phyloP scores from a whole-genome alignment of 2,329 filamentous ascomycete genomes.

The Neonectria sp. region DNA sequence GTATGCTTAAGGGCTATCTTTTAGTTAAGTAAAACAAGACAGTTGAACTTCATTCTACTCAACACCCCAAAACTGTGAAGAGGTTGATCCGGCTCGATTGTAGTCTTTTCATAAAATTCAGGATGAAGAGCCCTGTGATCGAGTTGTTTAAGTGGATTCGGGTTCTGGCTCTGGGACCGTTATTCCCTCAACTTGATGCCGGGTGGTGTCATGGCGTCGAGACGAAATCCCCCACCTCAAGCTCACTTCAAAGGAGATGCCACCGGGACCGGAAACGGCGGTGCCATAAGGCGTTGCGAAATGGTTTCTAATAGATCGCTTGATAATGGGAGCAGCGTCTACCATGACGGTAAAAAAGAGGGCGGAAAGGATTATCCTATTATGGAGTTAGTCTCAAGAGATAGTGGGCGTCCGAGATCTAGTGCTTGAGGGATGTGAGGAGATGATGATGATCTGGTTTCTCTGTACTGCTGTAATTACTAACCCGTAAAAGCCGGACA shows the following conservation, averaged over 20 bases:
- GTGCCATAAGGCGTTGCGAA: too few relatives aligned
- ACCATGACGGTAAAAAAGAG: neutral
- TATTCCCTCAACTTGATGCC: neutral
- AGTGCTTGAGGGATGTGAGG: neutral
- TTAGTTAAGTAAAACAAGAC: too few relatives aligned
- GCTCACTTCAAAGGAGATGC: neutral
- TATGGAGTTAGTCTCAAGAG: neutral
- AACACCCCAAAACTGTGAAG: too few relatives aligned
- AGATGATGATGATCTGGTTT: neutral
- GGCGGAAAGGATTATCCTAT: neutral
- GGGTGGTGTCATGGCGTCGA: neutral
- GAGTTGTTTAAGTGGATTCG: neutral
- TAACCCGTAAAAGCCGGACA: conserved; percentile 1
- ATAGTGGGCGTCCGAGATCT: neutral
- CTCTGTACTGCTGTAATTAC: neutral
- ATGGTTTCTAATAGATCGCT: too few relatives aligned
- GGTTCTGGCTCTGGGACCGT: neutral
- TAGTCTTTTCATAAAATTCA: neutral
- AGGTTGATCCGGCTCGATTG: neutral
- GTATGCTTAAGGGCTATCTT: too few relatives aligned
- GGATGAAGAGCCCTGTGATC: neutral
- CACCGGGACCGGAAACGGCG: neutral
- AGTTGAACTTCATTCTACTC: too few relatives aligned
- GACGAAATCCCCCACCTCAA: neutral
- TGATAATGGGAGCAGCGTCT: too few relatives aligned